Evolutionary conservation across 148 eudicot species (phyloP).

Genomic region (Simmondsia chinensis): DNA sequence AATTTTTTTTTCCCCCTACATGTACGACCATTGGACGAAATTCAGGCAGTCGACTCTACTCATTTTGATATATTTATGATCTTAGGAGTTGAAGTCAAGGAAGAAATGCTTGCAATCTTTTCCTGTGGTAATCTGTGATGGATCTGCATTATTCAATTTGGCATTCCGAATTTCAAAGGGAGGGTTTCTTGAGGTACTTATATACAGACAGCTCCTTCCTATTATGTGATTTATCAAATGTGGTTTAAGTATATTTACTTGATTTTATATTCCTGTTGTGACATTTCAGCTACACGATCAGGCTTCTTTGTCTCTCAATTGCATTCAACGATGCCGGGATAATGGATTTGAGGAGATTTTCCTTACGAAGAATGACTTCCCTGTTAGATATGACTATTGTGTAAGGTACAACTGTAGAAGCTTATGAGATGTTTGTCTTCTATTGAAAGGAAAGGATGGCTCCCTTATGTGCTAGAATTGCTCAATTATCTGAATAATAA

Average conservation of each 20-base stretch:
- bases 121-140: constrained; percentile 65
- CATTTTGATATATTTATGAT: neutral
- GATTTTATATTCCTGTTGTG: constrained; percentile 2
- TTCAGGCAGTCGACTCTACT: too few species aligned
- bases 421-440: too few species aligned
- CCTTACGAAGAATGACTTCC: constrained; percentile 69
- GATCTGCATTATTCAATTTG: constrained; percentile 55
- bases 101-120: constrained; percentile 35
- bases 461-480: too few species aligned
- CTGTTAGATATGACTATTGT: constrained; percentile 83
- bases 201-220: neutral
- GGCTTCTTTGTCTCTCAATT: constrained; percentile 57
- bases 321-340: constrained; percentile 55
- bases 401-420: constrained; percentile 39
- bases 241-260: neutral
- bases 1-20: too few species aligned
- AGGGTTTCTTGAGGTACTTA: constrained; percentile 62
- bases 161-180: constrained; percentile 61
- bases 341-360: constrained; percentile 78
- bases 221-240: neutral
- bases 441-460: too few species aligned
- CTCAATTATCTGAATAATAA: too few species aligned
- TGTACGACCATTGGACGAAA: too few species aligned
- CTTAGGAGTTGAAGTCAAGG: constrained; percentile 52
- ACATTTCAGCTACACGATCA: constrained; percentile 64